Evolutionary conservation across 2,329 filamentous ascomycete genomes (phyloP), one percentile per base, ranked within the genome.

Genomic region (Rhynchosporium secalis): DNA sequence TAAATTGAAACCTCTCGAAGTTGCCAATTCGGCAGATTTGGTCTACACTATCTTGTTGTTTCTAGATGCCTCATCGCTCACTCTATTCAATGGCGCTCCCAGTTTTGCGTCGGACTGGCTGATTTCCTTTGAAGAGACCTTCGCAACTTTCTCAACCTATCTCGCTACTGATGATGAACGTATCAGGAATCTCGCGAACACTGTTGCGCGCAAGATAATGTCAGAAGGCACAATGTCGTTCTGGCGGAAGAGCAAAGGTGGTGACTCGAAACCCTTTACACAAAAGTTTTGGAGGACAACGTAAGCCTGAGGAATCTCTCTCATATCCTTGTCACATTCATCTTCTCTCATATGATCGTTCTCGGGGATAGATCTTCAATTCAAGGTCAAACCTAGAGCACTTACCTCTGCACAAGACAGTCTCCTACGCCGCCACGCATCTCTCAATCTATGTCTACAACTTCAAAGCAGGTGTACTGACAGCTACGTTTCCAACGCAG

Each of bases 31-130:
- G 28, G 73, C 76, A 28, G 73, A 75, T 52, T 76, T 84, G 68
- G 75, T 81, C 29, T 80, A 79, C 70, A 80, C 79, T 62, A 84
- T 86, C 57, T 75, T 88, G 10, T 76, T 79, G 47, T 88, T 87
- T 62, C 72, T 88, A 10, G 78, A 83, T 65, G 79, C 80, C 5
- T 84, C 81, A 1, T 82, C 85, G 58, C 65, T 76, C 57, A 80
- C 79, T 2, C 72, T 84, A 2, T 81, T 83, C 57, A 74, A 77
- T 59, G 76, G 75, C 13, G 71, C 76, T 8, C 77, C 78, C 9
- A 64, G 66, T 15, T 74, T 76, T 13, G 68, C 66, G 3, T 64
- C 71, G 5, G 76, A 76, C 8, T 75, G 74, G 55, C 74, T 76
- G 28, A 64, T 65, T 3, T 80, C 69, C 51, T 72, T 72, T 41